Base-by-base conservation (phyloP, 164 flowering plant genomes). In the Stephania yunnanensis region DNA sequence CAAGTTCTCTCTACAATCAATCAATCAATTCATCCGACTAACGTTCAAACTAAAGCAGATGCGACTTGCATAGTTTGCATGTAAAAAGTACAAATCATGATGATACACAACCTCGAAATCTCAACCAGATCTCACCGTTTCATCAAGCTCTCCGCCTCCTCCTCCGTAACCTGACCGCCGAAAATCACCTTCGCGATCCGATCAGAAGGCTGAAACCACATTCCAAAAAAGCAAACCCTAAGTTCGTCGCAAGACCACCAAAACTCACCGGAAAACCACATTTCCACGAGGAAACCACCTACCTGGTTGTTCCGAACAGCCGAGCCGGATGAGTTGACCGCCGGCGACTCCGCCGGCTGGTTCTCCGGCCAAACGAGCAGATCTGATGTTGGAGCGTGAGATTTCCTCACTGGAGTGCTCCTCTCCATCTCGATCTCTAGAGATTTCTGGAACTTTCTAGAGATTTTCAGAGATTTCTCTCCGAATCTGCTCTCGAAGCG, bases 111-210 rank as follows among this genome's bases (percentile, higher is more conserved):
- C 30, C 31, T 19, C 12, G 31, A 46, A 69, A 50, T 52, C 69
- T 30, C 17, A 53, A 71, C 64, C 80, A 89, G 91, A 90, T 87
- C 95, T 89, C 76, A 95, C 98, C 97, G 84, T 79, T 86, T 90
- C 82, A 80, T 65, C 82, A 94, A 84, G 84, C 88, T 85, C 79
- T 92, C 93, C 10, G 82, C 88, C 80, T 95, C 98, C 74, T 95
- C 98, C 61, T 91, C 97, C 4, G 98, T 90, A 72, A 95, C 89
- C 84, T 90, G 97, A 19, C 98, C 98, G 65, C 98, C 98, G 75
- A 89, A 93, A 73, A 95, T 87, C 83, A 91, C 97, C 81, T 89
- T 90, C 13, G 95, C 83, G 81, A 95, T 89, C 80, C 93, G 89
- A 80, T 88, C 97, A n/a, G 95, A 91, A 78, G 98, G 97, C 98